Conservation (phyloP, 225 moss, liverwort and hornwort species). For the Climacium dendroides region DNA sequence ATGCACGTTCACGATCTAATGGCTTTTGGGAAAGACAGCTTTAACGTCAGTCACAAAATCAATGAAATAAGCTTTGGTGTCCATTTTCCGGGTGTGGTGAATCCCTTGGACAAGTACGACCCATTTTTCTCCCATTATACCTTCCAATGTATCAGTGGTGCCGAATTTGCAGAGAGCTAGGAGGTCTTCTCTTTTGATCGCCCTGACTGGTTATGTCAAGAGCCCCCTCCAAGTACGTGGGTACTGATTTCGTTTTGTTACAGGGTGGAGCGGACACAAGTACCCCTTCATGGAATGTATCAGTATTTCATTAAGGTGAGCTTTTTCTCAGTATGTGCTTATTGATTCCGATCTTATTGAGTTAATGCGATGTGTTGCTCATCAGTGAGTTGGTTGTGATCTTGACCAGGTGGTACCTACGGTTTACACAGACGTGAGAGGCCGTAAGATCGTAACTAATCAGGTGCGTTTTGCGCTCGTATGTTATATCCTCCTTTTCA, state of each 20-base stretch:
- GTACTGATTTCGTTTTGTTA: background rate
- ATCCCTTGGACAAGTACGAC: constrained; percentile 84
- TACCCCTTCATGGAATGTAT: constrained; percentile 77
- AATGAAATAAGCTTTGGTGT: constrained; percentile 87
- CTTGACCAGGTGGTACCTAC: constrained; percentile 74
- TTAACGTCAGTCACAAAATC: constrained; percentile 90
- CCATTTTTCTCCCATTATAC: background rate
- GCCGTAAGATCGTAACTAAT: constrained; percentile 70
- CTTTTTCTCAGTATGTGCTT: background rate
- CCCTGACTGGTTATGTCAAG: background rate
- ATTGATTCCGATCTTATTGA: background rate
- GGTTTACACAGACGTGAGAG: constrained; percentile 68
- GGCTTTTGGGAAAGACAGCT: constrained; percentile 90
- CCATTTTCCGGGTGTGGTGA: constrained; percentile 82
- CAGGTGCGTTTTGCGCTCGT: constrained; percentile 37
- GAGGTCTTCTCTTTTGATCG: background rate
- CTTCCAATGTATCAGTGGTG: background rate
- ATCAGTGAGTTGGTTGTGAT: background rate
- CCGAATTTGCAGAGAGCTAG: background rate
- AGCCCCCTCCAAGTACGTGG: background rate
- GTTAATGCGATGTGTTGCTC: background rate
- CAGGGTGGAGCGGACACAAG: constrained; percentile 71
- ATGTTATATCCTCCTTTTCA: background rate
- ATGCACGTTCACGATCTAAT: constrained; percentile 96
- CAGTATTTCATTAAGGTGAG: constrained; percentile 95